A percentile compares a stretch with the other conserved stretches of the same genome.
Evolutionary conservation across 2,329 filamentous ascomycete species (phyloP).

Genomic region (Drechslerella stenobrocha): DNA sequence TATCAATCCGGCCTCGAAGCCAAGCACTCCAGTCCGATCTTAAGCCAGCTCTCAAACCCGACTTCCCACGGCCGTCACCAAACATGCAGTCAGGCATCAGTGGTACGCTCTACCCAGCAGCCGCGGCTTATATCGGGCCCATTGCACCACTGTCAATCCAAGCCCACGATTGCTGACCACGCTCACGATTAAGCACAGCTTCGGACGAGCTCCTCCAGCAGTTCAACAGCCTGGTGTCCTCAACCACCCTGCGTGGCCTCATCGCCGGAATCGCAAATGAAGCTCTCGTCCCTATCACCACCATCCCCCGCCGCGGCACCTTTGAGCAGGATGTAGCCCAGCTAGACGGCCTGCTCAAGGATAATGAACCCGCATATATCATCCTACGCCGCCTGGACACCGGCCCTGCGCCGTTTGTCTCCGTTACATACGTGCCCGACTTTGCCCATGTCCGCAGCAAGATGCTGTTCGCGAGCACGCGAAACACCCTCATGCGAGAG

Average conservation of each 20-base stretch:
- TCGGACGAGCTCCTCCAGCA: conserved; percentile 75
- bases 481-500: conserved; percentile 74
- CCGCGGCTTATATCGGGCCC: no score
- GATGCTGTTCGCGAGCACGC: conserved; percentile 80
- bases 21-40: no score
- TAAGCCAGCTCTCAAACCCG: no score
- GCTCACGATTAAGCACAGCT: conserved; percentile 59
- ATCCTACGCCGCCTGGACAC: conserved; percentile 70
- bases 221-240: conserved; percentile 70
- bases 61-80: not conserved
- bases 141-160: conserved; percentile 21
- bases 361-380: conserved; percentile 71
- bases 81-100: conserved; percentile 21
- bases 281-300: conserved; percentile 65
- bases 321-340: conserved; percentile 68
- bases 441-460: conserved; percentile 78
- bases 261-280: conserved; percentile 72
- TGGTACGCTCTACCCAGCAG: not conserved
- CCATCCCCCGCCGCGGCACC: conserved; percentile 61
- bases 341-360: conserved; percentile 67
- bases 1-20: no score
- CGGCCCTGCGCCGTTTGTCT: conserved; percentile 63
- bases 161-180: conserved; percentile 5
- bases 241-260: conserved; percentile 68
- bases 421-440: conserved; percentile 78